Evolutionary conservation across 768 basidiomycete genomes (phyloP).

Genomic region (Sutorius australiensis): DNA sequence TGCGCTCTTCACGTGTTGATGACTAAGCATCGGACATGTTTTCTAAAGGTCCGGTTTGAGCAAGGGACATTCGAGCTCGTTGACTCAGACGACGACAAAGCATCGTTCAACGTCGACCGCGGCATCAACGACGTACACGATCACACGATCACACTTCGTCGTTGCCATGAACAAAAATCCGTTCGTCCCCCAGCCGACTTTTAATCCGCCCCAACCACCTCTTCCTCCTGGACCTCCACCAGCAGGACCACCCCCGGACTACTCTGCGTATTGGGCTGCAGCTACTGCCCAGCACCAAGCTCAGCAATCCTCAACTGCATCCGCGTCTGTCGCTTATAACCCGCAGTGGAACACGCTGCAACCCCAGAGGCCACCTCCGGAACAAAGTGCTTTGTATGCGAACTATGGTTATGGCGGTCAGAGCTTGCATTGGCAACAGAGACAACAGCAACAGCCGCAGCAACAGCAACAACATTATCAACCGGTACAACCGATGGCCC

Average conservation of each 20-base stretch:
- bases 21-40: constrained; percentile 25
- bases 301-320: constrained; percentile 30
- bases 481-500: constrained; percentile 48
- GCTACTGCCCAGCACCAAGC: constrained; percentile 48
- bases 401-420: constrained; percentile 89
- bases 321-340: constrained; percentile 48
- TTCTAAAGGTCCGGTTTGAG: constrained; percentile 2
- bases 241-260: constrained; percentile 68
- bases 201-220: constrained; percentile 70
- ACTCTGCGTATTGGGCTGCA: constrained; percentile 73
- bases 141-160: constrained; percentile 6
- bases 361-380: constrained; percentile 63
- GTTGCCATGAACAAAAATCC: constrained; percentile 80
- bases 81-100: constrained; percentile 23
- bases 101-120: constrained; percentile 8
- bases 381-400: constrained; percentile 83
- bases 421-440: constrained; percentile 56
- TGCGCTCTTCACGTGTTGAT: constrained; percentile 4
- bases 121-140: constrained; percentile 8
- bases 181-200: constrained; percentile 66
- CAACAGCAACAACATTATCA: constrained; percentile 43
- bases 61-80: constrained; percentile 13
- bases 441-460: constrained; percentile 59
- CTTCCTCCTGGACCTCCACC: constrained; percentile 79
- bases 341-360: constrained; percentile 67